A percentile compares a stretch with the other conserved stretches of the same genome.
Evolutionary conservation across 2,329 filamentous ascomycete genomes (phyloP).

Genomic region (Lomentospora prolificans): DNA sequence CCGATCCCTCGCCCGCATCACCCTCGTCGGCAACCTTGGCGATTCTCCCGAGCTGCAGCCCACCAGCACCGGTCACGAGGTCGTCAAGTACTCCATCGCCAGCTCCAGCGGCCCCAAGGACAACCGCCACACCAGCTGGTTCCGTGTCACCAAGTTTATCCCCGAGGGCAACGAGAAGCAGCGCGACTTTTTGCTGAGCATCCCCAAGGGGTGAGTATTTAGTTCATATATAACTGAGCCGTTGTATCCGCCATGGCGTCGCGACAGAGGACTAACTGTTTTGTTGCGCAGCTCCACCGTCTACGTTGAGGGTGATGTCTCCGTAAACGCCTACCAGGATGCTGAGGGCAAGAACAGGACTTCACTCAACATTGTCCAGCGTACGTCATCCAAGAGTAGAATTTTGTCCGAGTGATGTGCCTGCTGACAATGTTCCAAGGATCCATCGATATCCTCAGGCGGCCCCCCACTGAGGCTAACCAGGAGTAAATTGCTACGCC

Average conservation of each 20-base stretch:
- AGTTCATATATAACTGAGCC: no score
- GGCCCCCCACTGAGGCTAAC: constrained; percentile 19
- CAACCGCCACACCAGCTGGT: constrained; percentile 75
- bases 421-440: constrained; percentile 20
- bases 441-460: constrained; percentile 35
- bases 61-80: constrained; percentile 60
- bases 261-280: constrained; percentile 11
- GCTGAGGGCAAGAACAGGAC: constrained; percentile 58
- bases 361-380: constrained; percentile 63
- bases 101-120: constrained; percentile 57
- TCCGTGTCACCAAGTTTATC: constrained; percentile 64
- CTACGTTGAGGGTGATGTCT: constrained; percentile 74
- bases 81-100: constrained; percentile 70
- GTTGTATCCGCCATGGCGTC: no score
- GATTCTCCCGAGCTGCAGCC: constrained; percentile 65
- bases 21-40: constrained; percentile 76
- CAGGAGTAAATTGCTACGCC: neutral
- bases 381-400: constrained; percentile 45
- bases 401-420: no score
- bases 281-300: constrained; percentile 54
- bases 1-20: constrained; percentile 65
- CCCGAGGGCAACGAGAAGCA: constrained; percentile 58
- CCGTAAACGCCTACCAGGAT: constrained; percentile 57
- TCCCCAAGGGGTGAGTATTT: constrained; percentile 71
- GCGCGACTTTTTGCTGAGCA: constrained; percentile 60